Evolutionary conservation across 345 rosid genomes (phyloP).

Genomic region (Stellera chamaejasme): DNA sequence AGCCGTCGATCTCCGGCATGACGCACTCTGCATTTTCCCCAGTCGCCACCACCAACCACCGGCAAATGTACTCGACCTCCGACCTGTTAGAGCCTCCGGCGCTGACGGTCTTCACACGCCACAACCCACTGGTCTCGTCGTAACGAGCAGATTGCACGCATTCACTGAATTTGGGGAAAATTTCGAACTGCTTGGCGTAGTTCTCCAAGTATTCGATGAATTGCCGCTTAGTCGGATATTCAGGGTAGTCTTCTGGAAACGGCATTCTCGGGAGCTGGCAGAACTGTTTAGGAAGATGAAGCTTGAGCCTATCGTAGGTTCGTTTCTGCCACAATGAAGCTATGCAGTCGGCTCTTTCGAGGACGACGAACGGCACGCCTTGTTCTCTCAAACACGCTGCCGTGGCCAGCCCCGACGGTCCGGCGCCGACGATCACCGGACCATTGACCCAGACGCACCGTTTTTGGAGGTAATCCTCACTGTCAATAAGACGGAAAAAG

Average conservation of each 20-base stretch:
- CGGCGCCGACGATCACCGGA: too few relatives aligned
- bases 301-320: conserved; percentile 42
- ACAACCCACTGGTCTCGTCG: conserved; percentile 26
- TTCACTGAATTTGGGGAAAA: conserved; percentile 3
- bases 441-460: too few relatives aligned
- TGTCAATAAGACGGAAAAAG: conserved; percentile 34
- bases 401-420: too few relatives aligned
- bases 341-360: conserved; percentile 38
- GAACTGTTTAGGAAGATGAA: conserved; percentile 47
- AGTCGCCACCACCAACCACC: conserved; percentile 50
- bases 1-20: conserved; percentile 39
- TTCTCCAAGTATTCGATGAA: conserved; percentile 38
- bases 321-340: conserved; percentile 45
- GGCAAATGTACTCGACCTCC: conserved; percentile 38
- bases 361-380: conserved; percentile 39
- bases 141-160: conserved; percentile 30
- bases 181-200: conserved; percentile 30
- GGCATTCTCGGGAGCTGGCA: conserved; percentile 42
- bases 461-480: neutral
- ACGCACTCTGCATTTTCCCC: conserved; percentile 47
- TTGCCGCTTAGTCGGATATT: conserved; percentile 9
- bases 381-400: conserved; percentile 40
- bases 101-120: conserved; percentile 31
- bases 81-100: neutral
- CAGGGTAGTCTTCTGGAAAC: conserved; percentile 34